Evolutionary conservation across 352 stramenopile genomes (phyloP), one percentile per base, ranked within the genome.

Genomic region (Aphanomyces cochlioides): DNA sequence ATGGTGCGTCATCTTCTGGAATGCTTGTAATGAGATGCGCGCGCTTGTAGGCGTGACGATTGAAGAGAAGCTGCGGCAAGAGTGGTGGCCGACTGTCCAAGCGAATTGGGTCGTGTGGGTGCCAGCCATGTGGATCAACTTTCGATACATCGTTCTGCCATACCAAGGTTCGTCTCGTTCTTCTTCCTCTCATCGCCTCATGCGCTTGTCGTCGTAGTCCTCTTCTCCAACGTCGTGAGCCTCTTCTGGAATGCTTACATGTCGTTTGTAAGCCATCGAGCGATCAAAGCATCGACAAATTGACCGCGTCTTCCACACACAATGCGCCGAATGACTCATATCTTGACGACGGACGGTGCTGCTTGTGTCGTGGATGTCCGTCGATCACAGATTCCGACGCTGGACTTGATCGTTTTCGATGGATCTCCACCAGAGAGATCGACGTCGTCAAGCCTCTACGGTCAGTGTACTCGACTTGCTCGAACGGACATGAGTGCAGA

Each of bases 171-270:
- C 54, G 2, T n/a, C 43, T 19, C 13, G 15, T 41, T 37, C 21
- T 0, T n/a, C 28, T 19, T 41, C 54, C 13, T 40, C 19, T 15
- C n/a, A 1, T 58, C n/a, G 13, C 45, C 13, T 53, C 45, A 53
- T n/a, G 13, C n/a, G 3, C 78, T 75, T 7, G 79, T 77, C 10
- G 81, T 92, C 53, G 83, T 90, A 67, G 86, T 93, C 67, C 82
- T 93, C 13, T 93, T 93, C 65, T 77, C 86, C 69, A 93, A 93
- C 73, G 78, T 90, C 56, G 64, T 93, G 36, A 84, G 86, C 34
- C 75, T 93, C 48, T 77, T 91, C 53, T 93, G 86, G 86, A 93
- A 93, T 79, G 76, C 82, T 45, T 93, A 93, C 65, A 70, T 93
- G 38, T 93, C 85, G 47, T 89, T 82, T 66, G 76, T 90, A 53